A percentile compares a stretch with the other conserved stretches of the same genome.
Evolutionary conservation across 192 early-diverging fungal genomes (phyloP).

Genomic region (Backusella circina): DNA sequence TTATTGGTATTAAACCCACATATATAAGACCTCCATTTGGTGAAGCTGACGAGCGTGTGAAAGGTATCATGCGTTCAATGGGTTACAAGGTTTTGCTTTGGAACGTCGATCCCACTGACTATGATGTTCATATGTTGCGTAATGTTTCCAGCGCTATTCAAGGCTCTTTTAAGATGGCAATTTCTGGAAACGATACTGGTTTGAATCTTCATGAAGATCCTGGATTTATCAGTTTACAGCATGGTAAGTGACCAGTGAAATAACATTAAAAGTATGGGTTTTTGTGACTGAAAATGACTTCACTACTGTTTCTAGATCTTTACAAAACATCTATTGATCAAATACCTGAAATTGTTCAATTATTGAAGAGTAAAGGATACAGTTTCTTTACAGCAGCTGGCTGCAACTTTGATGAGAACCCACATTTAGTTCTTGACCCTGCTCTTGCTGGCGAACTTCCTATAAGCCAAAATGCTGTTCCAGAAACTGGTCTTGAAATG

Average conservation of each 20-base stretch:
- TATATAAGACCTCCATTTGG: conserved; percentile 64
- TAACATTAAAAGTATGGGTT: not conserved
- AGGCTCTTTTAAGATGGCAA: conserved; percentile 6
- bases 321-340: conserved; percentile 11
- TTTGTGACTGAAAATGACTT: not conserved
- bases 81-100: conserved; percentile 33
- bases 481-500: not conserved
- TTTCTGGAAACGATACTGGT: conserved; percentile 12
- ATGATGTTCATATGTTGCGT: conserved; percentile 23
- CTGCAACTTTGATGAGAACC: not conserved
- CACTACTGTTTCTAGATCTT: conserved; percentile 7
- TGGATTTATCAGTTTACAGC: conserved; percentile 35
- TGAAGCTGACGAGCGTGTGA: conserved; percentile 58
- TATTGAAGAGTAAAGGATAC: not conserved
- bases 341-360: conserved; percentile 4
- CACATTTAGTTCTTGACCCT: not conserved
- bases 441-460: not conserved
- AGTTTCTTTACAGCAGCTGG: conserved; percentile 2
- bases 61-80: conserved; percentile 39
- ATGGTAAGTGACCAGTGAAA: conserved; percentile 12
- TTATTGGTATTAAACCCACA: conserved; percentile 48
- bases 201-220: conserved; percentile 29
- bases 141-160: conserved; percentile 12
- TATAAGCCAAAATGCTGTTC: not conserved
- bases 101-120: conserved; percentile 37